Evolutionary conservation across 768 basidiomycete species (phyloP).

Genomic region (Boletus fagicola): DNA sequence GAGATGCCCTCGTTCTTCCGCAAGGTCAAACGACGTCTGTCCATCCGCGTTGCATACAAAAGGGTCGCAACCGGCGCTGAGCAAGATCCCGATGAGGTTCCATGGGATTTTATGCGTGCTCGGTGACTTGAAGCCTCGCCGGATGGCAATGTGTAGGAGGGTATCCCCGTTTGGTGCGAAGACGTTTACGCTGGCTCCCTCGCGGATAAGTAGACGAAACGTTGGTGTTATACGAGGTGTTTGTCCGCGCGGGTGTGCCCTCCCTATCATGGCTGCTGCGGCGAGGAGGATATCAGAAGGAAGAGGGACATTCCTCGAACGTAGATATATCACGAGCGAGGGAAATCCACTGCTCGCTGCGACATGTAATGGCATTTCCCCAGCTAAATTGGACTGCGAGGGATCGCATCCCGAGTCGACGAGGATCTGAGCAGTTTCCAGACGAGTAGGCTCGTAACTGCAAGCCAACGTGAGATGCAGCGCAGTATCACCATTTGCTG

Average conservation of each 20-base stretch:
- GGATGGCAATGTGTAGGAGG: not conserved
- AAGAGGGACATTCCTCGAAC: not conserved
- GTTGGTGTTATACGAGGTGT: not conserved
- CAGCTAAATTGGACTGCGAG: not conserved
- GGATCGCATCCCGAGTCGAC: not conserved
- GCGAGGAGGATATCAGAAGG: not conserved
- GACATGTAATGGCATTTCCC: not conserved
- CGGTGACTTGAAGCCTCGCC: not conserved
- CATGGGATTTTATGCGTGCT: not conserved
- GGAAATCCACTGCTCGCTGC: not conserved
- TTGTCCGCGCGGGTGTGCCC: not conserved
- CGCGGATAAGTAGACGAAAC: not conserved
- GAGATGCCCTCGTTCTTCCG: not conserved
- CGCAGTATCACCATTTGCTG: not conserved
- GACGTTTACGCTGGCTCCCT: too few species aligned
- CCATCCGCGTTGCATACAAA: not conserved
- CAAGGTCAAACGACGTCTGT: slow-evolving; percentile 3
- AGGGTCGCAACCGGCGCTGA: not conserved
- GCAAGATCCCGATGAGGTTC: not conserved
- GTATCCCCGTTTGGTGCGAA: not conserved
- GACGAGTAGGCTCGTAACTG: not conserved
- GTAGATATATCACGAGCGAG: not conserved
- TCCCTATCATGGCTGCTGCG: not conserved
- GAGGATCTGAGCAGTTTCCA: not conserved
- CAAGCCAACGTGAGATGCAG: slow-evolving; percentile 1